phyloP scores from a whole-genome alignment of 1,139 yeast genomes.

The Saccharomyces hybrid region DNA sequence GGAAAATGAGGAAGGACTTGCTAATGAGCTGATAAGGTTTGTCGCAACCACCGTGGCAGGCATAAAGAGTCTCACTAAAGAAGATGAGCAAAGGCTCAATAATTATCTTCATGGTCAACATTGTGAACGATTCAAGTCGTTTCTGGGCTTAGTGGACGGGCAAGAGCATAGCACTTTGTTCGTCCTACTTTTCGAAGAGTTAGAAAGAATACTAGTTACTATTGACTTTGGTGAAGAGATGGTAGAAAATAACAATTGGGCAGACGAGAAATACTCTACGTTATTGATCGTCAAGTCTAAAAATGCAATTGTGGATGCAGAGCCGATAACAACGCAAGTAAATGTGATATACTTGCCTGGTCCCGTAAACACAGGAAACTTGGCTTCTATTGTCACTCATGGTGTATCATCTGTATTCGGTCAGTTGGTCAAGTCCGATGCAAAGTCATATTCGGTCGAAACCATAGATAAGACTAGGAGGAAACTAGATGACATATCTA shows the following conservation, averaged over 20 bases:
- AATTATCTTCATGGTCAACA: not conserved
- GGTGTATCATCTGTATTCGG: constrained; percentile 52
- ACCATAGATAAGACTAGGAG: constrained; percentile 45
- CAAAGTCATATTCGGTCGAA: constrained; percentile 24
- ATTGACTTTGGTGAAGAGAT: not conserved
- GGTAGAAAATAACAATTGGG: not conserved
- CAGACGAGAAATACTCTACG: not conserved
- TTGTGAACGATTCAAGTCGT: not conserved
- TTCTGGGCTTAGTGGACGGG: not conserved
- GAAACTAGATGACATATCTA: constrained; percentile 61
- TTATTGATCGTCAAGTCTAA: constrained; percentile 13
- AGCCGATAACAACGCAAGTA: constrained; percentile 23
- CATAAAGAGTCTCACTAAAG: not conserved
- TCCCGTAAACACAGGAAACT: constrained; percentile 38
- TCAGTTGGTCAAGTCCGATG: constrained; percentile 28
- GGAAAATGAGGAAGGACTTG: not conserved
- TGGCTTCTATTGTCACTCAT: constrained; percentile 49
- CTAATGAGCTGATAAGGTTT: not conserved
- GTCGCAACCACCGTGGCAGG: not conserved
- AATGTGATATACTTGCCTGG: constrained; percentile 12
- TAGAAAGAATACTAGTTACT: not conserved
- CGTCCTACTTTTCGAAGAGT: not conserved
- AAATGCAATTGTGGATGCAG: constrained; percentile 6
- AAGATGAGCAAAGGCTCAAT: not conserved
- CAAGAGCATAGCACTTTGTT: not conserved